phyloP scores from a whole-genome alignment of 441 rosid genomes.

The Metrosideros polymorpha region DNA sequence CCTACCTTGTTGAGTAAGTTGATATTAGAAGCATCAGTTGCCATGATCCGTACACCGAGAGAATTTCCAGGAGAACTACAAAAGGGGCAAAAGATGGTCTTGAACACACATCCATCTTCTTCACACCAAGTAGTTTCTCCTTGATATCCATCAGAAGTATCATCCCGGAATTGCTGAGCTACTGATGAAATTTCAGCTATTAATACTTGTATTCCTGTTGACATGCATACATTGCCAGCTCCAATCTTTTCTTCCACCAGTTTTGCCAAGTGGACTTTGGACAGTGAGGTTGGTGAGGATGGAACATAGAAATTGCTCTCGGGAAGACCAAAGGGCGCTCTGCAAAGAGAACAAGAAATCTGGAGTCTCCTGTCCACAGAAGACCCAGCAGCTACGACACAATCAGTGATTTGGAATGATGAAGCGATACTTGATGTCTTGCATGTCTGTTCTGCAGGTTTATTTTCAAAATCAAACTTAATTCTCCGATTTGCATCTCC shows the following conservation, averaged over 20 bases:
- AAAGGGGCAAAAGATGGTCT: slow-evolving; percentile 67
- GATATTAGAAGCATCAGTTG: slow-evolving; percentile 73
- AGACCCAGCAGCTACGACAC: slow-evolving; percentile 2
- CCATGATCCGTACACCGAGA: slow-evolving; percentile 80
- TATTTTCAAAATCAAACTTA: slow-evolving; percentile 36
- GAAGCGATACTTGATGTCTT: slow-evolving; percentile 14
- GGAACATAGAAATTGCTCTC: slow-evolving; percentile 42
- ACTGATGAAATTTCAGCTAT: slow-evolving; percentile 51
- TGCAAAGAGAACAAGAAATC: slow-evolving; percentile 64
- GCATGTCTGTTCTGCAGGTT: slow-evolving; percentile 14
- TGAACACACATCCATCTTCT: slow-evolving; percentile 93
- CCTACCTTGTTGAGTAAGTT: slow-evolving; percentile 68
- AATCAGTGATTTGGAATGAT: background rate
- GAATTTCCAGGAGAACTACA: slow-evolving; percentile 45
- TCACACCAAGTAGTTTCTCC: slow-evolving; percentile 62
- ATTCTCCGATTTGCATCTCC: slow-evolving; percentile 34
- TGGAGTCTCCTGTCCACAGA: slow-evolving; percentile 32
- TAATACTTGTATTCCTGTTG: slow-evolving; percentile 42
- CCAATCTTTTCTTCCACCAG: slow-evolving; percentile 34
- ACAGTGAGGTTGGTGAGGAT: slow-evolving; percentile 44
- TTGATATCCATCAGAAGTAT: slow-evolving; percentile 19
- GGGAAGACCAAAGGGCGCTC: slow-evolving; percentile 55
- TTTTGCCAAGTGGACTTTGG: slow-evolving; percentile 54
- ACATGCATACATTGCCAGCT: slow-evolving; percentile 16
- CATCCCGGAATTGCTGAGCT: slow-evolving; percentile 41